A percentile compares a stretch with the other conserved stretches of the same genome.
These are phyloP conservation scores for Penicillium rolfsii DNA, from an alignment of 2,329 filamentous ascomycete genomes.

Conservation along the genomic window DNA sequence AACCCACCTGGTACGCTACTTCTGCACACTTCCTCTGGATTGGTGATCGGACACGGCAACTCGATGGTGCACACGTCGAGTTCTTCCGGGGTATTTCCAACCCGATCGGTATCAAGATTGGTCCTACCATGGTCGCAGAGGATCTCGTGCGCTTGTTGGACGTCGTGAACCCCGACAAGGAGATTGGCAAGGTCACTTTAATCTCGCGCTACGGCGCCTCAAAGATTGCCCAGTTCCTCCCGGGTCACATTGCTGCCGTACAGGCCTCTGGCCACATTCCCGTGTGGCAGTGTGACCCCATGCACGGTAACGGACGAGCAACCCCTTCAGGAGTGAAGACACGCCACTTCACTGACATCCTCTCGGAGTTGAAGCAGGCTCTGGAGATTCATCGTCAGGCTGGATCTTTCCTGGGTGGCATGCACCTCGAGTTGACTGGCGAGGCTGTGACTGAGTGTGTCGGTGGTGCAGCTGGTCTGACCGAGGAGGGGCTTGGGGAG, in stretches of 20 bases:
- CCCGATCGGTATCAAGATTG: slow-evolving; percentile 95
- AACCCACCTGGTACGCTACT: slow-evolving; percentile 79
- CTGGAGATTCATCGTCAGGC: slow-evolving; percentile 81
- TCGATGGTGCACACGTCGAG: slow-evolving; percentile 92
- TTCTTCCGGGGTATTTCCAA: slow-evolving; percentile 97
- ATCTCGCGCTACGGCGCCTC: slow-evolving; percentile 91
- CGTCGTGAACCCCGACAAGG: slow-evolving; percentile 78
- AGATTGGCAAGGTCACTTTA: slow-evolving; percentile 90
- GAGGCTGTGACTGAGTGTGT: slow-evolving; percentile 96
- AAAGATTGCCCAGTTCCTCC: slow-evolving; percentile 75
- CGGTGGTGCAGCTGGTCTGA: slow-evolving; percentile 82
- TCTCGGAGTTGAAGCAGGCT: slow-evolving; percentile 81
- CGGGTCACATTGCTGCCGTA: slow-evolving; percentile 84
- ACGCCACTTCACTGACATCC: slow-evolving; percentile 84
- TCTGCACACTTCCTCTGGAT: slow-evolving; percentile 98
- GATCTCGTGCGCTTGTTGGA: slow-evolving; percentile 82
- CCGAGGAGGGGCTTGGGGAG: slow-evolving; percentile 82
- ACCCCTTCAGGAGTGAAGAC: slow-evolving; percentile 86
- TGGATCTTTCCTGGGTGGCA: slow-evolving; percentile 84
- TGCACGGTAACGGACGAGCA: slow-evolving; percentile 79
- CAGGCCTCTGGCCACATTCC: slow-evolving; percentile 75
- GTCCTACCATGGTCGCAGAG: slow-evolving; percentile 74
- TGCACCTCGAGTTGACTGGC: slow-evolving; percentile 93
- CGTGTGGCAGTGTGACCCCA: slow-evolving; percentile 98
- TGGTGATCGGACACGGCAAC: slow-evolving; percentile 90